phyloP scores from a whole-genome alignment of 2,329 filamentous ascomycete genomes.

The Stemphylium beticola region DNA sequence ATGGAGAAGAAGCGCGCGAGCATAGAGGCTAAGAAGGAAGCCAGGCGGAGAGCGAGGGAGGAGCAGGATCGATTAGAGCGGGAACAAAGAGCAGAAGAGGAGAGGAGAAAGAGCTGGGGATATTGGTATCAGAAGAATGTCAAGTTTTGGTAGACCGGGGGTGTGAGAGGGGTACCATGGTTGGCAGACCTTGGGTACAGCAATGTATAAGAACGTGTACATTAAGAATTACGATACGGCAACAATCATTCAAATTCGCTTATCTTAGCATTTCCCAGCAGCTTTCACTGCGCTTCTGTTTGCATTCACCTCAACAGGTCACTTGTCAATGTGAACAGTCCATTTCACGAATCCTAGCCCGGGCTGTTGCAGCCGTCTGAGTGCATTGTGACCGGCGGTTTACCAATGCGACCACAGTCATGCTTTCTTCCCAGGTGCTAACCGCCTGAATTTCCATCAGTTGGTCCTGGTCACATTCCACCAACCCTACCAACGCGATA shows the following conservation, averaged over 20 bases:
- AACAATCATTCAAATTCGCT: not conserved
- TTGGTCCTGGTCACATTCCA: not conserved
- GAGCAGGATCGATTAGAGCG: conserved; percentile 47
- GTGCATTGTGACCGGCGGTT: too few relatives aligned
- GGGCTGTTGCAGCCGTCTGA: too few relatives aligned
- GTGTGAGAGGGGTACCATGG: not conserved
- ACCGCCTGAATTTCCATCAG: not conserved
- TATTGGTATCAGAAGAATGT: conserved; percentile 47
- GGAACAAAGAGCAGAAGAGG: conserved; percentile 36
- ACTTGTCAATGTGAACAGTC: too few relatives aligned
- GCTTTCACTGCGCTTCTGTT: not conserved
- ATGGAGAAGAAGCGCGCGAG: conserved; percentile 71
- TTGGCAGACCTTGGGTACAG: conserved; percentile 15
- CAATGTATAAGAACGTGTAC: conserved; percentile 27
- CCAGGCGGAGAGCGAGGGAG: conserved; percentile 52
- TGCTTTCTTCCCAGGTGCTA: too few relatives aligned
- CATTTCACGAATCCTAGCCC: too few relatives aligned
- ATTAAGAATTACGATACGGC: not conserved
- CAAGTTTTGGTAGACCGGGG: conserved; percentile 39
- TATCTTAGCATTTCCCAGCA: not conserved
- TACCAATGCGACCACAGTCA: too few relatives aligned
- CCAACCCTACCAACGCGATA: not conserved
- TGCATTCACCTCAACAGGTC: too few relatives aligned
- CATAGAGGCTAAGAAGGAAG: conserved; percentile 54
- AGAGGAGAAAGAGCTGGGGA: conserved; percentile 45